These are phyloP conservation scores for Hyparrhenia diplandra DNA, from an alignment of 176 grass and related monocot genomes.

Conservation along the genomic window DNA sequence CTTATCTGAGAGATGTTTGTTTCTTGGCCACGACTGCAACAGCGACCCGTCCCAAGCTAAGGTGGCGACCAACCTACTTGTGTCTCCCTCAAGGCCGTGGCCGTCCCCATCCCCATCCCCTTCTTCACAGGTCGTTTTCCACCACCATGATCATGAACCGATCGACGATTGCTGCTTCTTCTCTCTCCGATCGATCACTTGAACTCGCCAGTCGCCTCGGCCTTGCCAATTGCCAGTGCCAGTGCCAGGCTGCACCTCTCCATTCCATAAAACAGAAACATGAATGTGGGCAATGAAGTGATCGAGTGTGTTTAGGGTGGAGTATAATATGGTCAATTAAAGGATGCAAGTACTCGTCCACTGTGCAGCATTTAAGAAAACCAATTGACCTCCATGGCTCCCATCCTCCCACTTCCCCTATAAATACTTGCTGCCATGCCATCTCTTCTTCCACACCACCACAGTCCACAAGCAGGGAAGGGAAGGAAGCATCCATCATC, in stretches of 20 bases:
- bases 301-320: background rate
- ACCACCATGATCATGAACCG: background rate
- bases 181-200: background rate
- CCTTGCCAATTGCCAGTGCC: background rate
- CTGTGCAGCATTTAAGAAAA: conserved; percentile 56
- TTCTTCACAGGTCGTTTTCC: conserved; percentile 9
- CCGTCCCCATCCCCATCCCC: background rate
- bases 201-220: too few species aligned
- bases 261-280: conserved; percentile 36
- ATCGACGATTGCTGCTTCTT: background rate
- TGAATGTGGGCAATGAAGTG: conserved; percentile 30
- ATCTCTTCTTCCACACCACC: conserved; percentile 22
- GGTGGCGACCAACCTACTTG: background rate
- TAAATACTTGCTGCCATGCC: conserved; percentile 47
- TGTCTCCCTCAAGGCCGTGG: background rate
- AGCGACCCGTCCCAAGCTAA: background rate
- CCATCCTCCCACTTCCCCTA: background rate
- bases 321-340: conserved; percentile 6
- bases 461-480: background rate
- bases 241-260: conserved; percentile 5
- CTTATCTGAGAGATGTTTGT: background rate
- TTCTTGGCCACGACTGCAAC: background rate
- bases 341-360: conserved; percentile 13
- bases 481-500: background rate
- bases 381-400: conserved; percentile 37